Base-by-base conservation (phyloP, 441 rosid species). In the Erodium texanum region DNA sequence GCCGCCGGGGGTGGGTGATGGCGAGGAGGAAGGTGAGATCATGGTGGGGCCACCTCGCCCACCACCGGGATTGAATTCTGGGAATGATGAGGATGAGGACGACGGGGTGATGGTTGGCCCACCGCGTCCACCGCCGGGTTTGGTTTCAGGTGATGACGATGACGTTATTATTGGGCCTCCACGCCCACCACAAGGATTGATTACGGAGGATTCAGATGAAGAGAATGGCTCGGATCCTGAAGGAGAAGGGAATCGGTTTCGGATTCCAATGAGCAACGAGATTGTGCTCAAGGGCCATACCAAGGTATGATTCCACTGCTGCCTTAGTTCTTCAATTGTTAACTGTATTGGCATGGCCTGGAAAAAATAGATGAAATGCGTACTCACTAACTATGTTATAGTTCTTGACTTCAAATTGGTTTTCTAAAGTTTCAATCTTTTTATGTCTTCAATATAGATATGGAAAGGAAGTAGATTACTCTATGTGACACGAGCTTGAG, bases 271-370 rank as follows among this genome's bases (percentile, higher is more conserved):
- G 74, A 88, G 86, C 75, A 94, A 90, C 64, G 98, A 94, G 83
- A 92, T 94, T 79, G 85, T 85, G 76, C 97, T 94, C 38, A 90
- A 85, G 79, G 99, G 97, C 2, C 98, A 90, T 50, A 70, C 85
- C 12, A 92, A 92, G 92, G 99, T 93, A 75, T 50, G 56, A 1
- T 24, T 62, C 20, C 52, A 36, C 56, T 62, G 11, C 63, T 52
- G n/a, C 41, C 38, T 14, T 24, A 14, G 38, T n/a, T 62, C 41
- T 62, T 36, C 41, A 36, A 36, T 36, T 36, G 4, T 7, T 36
- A 5, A 36, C 10, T 24, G 20, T 5, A 27, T 24, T 14, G 20
- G 12, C 41, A 36, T 36, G 10, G 1, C 41, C 41, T 36, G 41
- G 41, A 32, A 5, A 36, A 4, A 36, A 36, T 36, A 36, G 5